A percentile compares a stretch with the other conserved stretches of the same genome.
Conservation (phyloP, 495 filamentous ascomycete species). For the Glonium stellatum region DNA sequence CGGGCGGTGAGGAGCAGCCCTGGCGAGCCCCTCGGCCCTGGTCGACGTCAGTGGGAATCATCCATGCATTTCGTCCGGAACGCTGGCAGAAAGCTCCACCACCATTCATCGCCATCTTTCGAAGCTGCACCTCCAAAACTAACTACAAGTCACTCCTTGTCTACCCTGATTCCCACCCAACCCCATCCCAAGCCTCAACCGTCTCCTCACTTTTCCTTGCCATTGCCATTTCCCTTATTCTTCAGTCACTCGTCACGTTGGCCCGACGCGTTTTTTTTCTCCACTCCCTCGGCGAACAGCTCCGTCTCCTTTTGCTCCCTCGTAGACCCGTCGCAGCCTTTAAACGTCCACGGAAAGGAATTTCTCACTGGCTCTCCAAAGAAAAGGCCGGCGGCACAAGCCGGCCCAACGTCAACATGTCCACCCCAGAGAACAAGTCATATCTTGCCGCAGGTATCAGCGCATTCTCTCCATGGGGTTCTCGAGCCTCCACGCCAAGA, state of each 20-base stretch:
- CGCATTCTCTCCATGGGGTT: constrained; percentile 35
- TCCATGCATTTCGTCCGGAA: background rate
- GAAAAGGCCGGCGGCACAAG: constrained; percentile 21
- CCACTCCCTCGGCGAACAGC: background rate
- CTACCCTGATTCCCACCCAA: too few relatives aligned
- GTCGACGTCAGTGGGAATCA: background rate
- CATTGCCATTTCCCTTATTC: background rate
- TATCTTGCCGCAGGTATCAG: constrained; percentile 32
- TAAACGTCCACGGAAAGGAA: background rate
- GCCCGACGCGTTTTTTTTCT: constrained; percentile 9
- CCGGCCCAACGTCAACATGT: constrained; percentile 27
- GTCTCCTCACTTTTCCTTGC: background rate
- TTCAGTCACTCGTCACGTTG: constrained; percentile 11
- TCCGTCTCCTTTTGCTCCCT: background rate
- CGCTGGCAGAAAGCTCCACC: background rate
- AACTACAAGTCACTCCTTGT: constrained; percentile 1
- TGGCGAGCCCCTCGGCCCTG: background rate
- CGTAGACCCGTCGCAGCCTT: background rate
- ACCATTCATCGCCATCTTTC: background rate
- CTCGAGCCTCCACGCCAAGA: constrained; percentile 30
- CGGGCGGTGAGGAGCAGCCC: background rate
- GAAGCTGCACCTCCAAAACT: background rate
- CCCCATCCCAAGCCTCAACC: background rate
- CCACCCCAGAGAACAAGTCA: constrained; percentile 31
- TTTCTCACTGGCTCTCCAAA: constrained; percentile 5